These are phyloP conservation scores for Exidia glandulosa DNA, from an alignment of 768 basidiomycete genomes.

Conservation along the genomic window DNA sequence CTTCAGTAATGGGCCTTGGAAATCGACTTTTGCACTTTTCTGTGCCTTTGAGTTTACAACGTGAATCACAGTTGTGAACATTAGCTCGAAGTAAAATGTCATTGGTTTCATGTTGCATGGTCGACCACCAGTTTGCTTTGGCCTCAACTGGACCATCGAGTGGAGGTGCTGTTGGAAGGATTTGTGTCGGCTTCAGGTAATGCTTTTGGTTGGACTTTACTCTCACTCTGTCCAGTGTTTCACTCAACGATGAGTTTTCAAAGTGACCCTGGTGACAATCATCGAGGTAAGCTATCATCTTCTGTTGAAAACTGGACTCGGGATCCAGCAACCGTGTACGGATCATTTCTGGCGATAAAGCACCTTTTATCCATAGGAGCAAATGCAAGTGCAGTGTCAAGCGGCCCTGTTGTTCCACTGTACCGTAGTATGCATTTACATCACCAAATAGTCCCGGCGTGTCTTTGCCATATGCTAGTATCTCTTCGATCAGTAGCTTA, in stretches of 20 bases:
- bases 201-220: background rate
- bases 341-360: constrained; percentile 22
- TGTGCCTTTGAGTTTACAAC: constrained; percentile 10
- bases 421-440: constrained; percentile 24
- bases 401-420: constrained; percentile 30
- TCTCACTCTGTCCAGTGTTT: constrained; percentile 4
- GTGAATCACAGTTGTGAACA: background rate
- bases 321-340: constrained; percentile 7
- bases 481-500: constrained; percentile 5
- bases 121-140: too few species aligned
- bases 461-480: constrained; percentile 1
- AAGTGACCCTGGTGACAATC: background rate
- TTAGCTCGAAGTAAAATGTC: background rate
- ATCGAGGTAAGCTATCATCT: background rate
- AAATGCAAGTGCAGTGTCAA: constrained; percentile 32
- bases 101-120: background rate
- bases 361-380: constrained; percentile 25
- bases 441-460: constrained; percentile 24
- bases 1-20: background rate
- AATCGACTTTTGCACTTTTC: background rate
- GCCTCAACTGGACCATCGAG: too few species aligned
- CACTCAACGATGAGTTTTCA: background rate
- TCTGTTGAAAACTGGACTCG: background rate
- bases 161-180: background rate
- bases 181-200: background rate